phyloP scores from a whole-genome alignment of 345 rosid genomes.

The Rhizophora apiculata region DNA sequence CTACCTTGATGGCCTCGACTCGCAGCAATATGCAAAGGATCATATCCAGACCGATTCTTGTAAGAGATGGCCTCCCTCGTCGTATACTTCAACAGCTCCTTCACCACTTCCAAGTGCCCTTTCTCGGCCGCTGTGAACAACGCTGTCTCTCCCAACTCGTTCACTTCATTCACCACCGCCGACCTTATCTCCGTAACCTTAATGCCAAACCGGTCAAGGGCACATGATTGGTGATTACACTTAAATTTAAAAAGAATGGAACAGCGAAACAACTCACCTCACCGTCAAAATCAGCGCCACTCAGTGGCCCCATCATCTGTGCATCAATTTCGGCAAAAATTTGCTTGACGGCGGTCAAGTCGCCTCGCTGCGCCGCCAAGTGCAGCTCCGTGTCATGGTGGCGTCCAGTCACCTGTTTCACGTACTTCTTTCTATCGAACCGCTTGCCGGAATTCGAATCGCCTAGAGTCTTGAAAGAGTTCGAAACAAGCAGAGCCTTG shows the following conservation, averaged over 20 bases:
- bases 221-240: not conserved
- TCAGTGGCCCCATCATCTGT: constrained; percentile 57
- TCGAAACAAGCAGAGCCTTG: constrained; percentile 42
- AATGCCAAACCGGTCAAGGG: not conserved
- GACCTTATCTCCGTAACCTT: constrained; percentile 68
- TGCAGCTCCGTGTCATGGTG: constrained; percentile 95
- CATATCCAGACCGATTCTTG: constrained; percentile 69
- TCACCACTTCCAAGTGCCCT: constrained; percentile 75
- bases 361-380: constrained; percentile 83
- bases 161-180: constrained; percentile 80
- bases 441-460: constrained; percentile 74
- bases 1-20: constrained; percentile 81
- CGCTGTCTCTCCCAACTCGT: constrained; percentile 91
- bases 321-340: constrained; percentile 71
- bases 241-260: not conserved
- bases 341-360: constrained; percentile 53
- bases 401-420: constrained; percentile 93
- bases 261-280: constrained; percentile 35
- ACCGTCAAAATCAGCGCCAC: constrained; percentile 73
- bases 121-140: constrained; percentile 77
- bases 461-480: constrained; percentile 51
- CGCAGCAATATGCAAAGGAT: constrained; percentile 79
- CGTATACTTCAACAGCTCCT: constrained; percentile 59
- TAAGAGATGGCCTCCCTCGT: constrained; percentile 53
- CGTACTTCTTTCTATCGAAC: constrained; percentile 80